Conservation (phyloP, 257 asterid species). For the Gentiana dahurica region DNA sequence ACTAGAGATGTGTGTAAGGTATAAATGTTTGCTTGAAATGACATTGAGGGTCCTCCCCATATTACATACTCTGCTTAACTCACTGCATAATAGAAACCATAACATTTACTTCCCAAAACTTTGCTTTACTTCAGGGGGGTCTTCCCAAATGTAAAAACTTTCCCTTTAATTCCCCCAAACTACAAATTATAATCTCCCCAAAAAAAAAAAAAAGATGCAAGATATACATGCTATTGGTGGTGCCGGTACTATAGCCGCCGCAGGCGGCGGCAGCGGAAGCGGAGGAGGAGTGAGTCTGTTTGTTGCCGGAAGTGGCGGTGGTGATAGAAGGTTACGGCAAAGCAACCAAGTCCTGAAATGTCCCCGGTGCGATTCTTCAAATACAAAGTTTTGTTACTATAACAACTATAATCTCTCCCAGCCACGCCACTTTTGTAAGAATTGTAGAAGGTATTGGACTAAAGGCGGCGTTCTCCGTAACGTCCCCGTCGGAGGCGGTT, state of each 20-base stretch:
- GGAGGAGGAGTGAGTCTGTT: conserved; percentile 24
- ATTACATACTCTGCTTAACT: no score
- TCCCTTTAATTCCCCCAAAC: not conserved
- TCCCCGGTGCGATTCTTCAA: conserved; percentile 82
- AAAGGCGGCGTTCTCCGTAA: conserved; percentile 91
- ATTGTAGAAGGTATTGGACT: conserved; percentile 91
- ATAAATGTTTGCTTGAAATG: no score
- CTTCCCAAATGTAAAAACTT: not conserved
- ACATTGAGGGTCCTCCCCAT: no score
- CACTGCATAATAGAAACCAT: not conserved
- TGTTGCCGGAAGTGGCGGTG: conserved; percentile 24
- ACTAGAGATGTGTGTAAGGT: no score
- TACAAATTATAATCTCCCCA: no score
- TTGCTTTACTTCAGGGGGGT: not conserved
- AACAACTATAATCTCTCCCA: conserved; percentile 86
- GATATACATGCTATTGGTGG: conserved; percentile 44
- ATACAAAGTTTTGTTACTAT: conserved; percentile 83
- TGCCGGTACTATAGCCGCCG: conserved; percentile 2
- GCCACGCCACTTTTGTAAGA: conserved; percentile 90
- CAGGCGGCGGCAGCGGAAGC: conserved; percentile 11
- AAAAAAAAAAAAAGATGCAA: conserved; percentile 33
- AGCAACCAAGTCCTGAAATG: conserved; percentile 52
- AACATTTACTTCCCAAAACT: not conserved
- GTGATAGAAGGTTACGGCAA: conserved; percentile 50
- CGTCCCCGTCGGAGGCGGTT: conserved; percentile 93